phyloP scores from a whole-genome alignment of 2,329 filamentous ascomycete genomes.

The Amauroascus niger region DNA sequence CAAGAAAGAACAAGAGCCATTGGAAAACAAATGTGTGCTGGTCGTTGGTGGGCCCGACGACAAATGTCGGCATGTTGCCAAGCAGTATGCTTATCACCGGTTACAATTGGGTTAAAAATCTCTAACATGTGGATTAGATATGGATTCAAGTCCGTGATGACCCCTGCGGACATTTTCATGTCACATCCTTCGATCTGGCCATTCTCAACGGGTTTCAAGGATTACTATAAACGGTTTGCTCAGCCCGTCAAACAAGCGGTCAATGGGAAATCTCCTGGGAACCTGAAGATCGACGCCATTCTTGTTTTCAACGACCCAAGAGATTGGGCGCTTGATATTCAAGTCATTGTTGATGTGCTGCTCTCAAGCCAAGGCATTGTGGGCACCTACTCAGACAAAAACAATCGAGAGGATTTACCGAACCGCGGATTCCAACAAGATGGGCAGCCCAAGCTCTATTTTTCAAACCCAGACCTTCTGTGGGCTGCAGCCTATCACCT shows the following conservation, averaged over 20 bases:
- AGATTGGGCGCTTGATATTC: conserved; percentile 86
- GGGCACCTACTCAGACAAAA: conserved; percentile 67
- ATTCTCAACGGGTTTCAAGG: conserved; percentile 58
- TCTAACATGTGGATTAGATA: conserved; percentile 37
- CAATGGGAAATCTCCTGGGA: conserved; percentile 35
- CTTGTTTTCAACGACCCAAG: conserved; percentile 93
- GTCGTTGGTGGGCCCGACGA: conserved; percentile 62
- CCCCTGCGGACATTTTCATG: conserved; percentile 70
- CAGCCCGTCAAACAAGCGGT: conserved; percentile 29
- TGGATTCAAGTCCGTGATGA: conserved; percentile 74
- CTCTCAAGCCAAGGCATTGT: conserved; percentile 68
- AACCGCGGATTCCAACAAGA: conserved; percentile 76
- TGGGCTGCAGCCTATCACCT: conserved; percentile 82
- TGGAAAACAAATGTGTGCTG: conserved; percentile 58
- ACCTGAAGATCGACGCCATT: conserved; percentile 74
- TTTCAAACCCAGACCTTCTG: conserved; percentile 80
- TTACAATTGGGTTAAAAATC: neutral
- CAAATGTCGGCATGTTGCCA: conserved; percentile 62
- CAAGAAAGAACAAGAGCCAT: conserved; percentile 43
- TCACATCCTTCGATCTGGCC: conserved; percentile 71
- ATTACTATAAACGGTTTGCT: conserved; percentile 49
- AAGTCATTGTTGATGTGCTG: conserved; percentile 74
- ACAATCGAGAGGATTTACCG: conserved; percentile 54
- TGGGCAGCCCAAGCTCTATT: conserved; percentile 70
- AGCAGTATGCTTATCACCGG: conserved; percentile 41